Base-by-base conservation (phyloP, 2,329 filamentous ascomycete genomes). In the Neonectria coccinea region DNA sequence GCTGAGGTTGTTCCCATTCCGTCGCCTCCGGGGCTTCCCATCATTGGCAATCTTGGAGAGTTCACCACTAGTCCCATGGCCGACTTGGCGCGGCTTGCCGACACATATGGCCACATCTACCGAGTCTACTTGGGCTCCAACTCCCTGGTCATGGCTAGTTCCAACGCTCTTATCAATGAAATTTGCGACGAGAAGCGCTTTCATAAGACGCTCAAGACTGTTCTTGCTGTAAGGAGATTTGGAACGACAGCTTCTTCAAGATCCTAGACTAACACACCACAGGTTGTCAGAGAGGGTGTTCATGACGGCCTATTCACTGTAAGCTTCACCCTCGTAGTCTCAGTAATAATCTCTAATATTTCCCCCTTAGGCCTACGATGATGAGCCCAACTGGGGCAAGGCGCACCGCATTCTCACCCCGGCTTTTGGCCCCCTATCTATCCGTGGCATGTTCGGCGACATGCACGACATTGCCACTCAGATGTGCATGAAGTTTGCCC, bases 381-480 rank as follows among this genome's bases (percentile, higher is more conserved):
- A 83, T 3, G 86, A 88, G 68, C 80, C 83, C 59, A 88, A 89
- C 70, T 92, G 90, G 90, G 87, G 85, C 27, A 84, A 90, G 67
- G 90, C 91, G 29, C 87, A 92, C 72, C 81, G 88, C 22, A 79
- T 89, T 16, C 79, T 93, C 58, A 85, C 91, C 71, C 90, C 91
- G 0, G 89, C 89, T 2, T 92, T 93, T 74, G 90, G 90, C 0
- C 91, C 91, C 0, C 76, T 92, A 22, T 83, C 86, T 1, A 92
- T 93, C 70, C 84, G 86, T 39, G 80, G 78, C 60, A 92, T 92
- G 90, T 92, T 90, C 66, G 83, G 86, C 65, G 88, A 89, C 71
- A 90, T 90, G 88, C 83, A 89, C 67, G 90, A 92, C 68, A 88
- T 92, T 64, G 85, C 89, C 5, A 82, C 83, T 0, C 90, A 92